A percentile compares a stretch with the other conserved stretches of the same genome.
Conservation (phyloP, 2,329 filamentous ascomycete species). For the Fusarium proliferatum region DNA sequence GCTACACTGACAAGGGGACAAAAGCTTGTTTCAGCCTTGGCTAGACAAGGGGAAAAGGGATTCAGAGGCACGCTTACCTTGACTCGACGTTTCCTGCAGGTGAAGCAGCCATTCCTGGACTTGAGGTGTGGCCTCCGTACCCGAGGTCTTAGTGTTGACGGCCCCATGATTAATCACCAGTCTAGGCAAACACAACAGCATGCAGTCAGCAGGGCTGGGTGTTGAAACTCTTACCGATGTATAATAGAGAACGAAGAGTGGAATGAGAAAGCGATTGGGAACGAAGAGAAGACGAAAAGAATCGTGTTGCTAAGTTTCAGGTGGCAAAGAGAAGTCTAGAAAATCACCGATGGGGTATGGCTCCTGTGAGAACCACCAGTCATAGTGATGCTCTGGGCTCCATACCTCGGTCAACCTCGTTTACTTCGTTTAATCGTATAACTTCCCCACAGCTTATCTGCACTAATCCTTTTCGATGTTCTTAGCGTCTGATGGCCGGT, state of each 20-base stretch:
- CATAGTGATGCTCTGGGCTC: neutral
- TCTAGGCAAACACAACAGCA: fast-evolving
- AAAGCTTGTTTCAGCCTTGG: neutral
- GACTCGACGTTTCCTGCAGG: neutral
- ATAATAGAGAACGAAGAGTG: neutral
- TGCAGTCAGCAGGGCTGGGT: neutral
- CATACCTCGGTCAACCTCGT: neutral
- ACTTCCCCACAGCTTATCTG: fast-evolving
- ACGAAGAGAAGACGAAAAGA: neutral
- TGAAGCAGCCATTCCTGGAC: neutral
- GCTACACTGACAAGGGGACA: neutral
- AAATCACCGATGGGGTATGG: neutral
- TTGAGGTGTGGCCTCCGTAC: neutral
- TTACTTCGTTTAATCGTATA: neutral
- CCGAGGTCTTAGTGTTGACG: neutral
- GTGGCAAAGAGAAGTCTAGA: neutral
- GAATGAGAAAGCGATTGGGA: fast-evolving
- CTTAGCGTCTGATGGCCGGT: fast-evolving
- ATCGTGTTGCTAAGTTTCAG: fast-evolving
- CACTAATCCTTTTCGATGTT: neutral
- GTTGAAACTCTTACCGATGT: fast-evolving
- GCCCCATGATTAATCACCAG: neutral
- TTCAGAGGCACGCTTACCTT: neutral
- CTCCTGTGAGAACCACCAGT: neutral
- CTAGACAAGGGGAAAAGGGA: fast-evolving